These are phyloP conservation scores for Starmerella sp. DNA, from an alignment of 805 yeast species.

Conservation along the genomic window DNA sequence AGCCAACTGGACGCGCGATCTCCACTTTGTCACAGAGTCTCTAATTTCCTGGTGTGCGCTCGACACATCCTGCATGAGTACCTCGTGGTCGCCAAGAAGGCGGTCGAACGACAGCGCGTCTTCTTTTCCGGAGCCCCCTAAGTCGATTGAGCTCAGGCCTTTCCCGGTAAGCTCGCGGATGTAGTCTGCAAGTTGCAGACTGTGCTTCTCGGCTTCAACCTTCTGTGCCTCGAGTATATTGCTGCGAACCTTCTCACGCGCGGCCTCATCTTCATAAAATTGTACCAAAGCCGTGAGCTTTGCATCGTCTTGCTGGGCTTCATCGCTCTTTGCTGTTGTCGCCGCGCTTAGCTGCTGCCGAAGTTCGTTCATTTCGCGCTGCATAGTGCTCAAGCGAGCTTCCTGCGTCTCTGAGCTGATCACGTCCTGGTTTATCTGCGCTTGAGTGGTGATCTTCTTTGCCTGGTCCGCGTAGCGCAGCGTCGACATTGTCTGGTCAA, in stretches of 20 bases:
- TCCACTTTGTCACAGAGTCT: background rate
- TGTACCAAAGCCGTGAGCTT: constrained; percentile 22
- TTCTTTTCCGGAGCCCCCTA: background rate
- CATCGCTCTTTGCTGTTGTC: constrained; percentile 27
- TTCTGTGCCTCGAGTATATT: constrained; percentile 21
- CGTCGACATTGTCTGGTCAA: constrained; percentile 67
- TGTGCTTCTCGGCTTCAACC: constrained; percentile 18
- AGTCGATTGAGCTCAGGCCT: constrained; percentile 19
- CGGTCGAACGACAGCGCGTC: constrained; percentile 6
- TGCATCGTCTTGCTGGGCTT: constrained; percentile 18
- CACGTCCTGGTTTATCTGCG: constrained; percentile 40
- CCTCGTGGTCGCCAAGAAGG: constrained; percentile 10
- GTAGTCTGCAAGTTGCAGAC: constrained; percentile 21
- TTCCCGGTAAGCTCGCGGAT: constrained; percentile 22
- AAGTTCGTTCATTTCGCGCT: constrained; percentile 30
- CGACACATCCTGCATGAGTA: constrained; percentile 4
- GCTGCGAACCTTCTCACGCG: constrained; percentile 22
- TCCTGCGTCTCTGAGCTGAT: constrained; percentile 32
- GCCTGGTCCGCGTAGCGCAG: constrained; percentile 70
- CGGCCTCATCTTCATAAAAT: constrained; percentile 27
- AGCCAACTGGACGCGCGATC: background rate
- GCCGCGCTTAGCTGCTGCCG: constrained; percentile 27
- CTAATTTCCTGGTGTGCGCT: background rate
- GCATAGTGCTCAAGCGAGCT: constrained; percentile 32
- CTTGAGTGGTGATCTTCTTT: constrained; percentile 53